These are phyloP conservation scores for Magnolia sinica DNA, from an alignment of 164 flowering plant genomes.

Conservation along the genomic window DNA sequence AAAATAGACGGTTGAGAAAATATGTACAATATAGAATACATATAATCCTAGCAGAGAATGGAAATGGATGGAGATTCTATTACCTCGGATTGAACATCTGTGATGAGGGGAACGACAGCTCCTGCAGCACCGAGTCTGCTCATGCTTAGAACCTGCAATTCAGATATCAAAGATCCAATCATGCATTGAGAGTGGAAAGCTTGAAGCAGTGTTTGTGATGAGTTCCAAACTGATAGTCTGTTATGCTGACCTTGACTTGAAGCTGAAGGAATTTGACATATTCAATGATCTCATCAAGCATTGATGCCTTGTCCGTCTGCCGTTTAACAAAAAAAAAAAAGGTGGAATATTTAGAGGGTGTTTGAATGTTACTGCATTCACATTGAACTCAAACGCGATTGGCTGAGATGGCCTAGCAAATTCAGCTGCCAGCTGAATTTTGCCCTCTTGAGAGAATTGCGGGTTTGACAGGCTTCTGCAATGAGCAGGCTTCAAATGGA, in stretches of 20 bases:
- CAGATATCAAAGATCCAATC: not conserved
- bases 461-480: no score
- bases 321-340: conserved; percentile 6
- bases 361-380: not conserved
- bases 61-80: not conserved
- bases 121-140: conserved; percentile 46
- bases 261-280: conserved; percentile 42
- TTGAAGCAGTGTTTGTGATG: not conserved
- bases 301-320: conserved; percentile 42
- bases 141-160: conserved; percentile 45
- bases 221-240: not conserved
- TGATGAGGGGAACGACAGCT: conserved; percentile 47
- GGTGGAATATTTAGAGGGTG: not conserved
- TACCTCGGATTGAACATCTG: conserved; percentile 39
- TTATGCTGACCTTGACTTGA: conserved; percentile 34
- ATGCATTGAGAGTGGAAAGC: not conserved
- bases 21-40: no score
- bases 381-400: not conserved
- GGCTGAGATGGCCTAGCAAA: not conserved
- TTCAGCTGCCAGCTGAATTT: no score
- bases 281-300: conserved; percentile 43
- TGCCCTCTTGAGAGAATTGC: no score
- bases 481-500: not conserved
- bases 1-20: no score
- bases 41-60: not conserved